Percentiles rank a stretch among this genome's conserved stretches.
phyloP scores from a whole-genome alignment of 176 grass and related monocot genomes.

The Tillandsia fasciculata region DNA sequence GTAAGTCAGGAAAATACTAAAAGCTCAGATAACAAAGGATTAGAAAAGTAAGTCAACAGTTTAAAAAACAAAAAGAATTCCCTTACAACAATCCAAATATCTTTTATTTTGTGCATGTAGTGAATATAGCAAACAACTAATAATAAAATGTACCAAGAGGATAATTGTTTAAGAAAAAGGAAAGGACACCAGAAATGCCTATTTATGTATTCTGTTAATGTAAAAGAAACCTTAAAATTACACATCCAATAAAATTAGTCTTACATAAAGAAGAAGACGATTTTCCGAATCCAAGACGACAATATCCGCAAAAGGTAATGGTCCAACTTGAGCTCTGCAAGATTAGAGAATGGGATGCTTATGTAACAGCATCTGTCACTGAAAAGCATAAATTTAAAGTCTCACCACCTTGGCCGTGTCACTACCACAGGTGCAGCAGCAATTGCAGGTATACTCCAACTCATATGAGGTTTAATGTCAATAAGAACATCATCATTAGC shows the following conservation, averaged over 20 bases:
- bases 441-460: conserved; percentile 82
- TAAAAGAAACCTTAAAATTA: not conserved
- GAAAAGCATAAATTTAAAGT: conserved; percentile 29
- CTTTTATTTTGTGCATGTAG: too few relatives aligned
- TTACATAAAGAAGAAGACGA: conserved; percentile 84
- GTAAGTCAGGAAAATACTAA: too few relatives aligned
- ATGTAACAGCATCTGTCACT: not conserved
- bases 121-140: too few relatives aligned
- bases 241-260: conserved; percentile 20
- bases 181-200: not conserved
- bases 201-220: not conserved
- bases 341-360: conserved; percentile 9
- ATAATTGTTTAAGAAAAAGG: not conserved
- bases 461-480: conserved; percentile 71
- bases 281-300: conserved; percentile 63
- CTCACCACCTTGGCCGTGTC: conserved; percentile 82
- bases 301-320: conserved; percentile 72
- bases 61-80: too few relatives aligned
- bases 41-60: too few relatives aligned
- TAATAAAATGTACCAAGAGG: not conserved
- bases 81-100: too few relatives aligned
- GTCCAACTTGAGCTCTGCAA: conserved; percentile 63
- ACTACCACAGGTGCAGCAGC: conserved; percentile 65
- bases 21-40: too few relatives aligned
- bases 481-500: conserved; percentile 36